phyloP scores from a whole-genome alignment of 495 filamentous ascomycete species.

The Annulohypoxylon moriforme region DNA sequence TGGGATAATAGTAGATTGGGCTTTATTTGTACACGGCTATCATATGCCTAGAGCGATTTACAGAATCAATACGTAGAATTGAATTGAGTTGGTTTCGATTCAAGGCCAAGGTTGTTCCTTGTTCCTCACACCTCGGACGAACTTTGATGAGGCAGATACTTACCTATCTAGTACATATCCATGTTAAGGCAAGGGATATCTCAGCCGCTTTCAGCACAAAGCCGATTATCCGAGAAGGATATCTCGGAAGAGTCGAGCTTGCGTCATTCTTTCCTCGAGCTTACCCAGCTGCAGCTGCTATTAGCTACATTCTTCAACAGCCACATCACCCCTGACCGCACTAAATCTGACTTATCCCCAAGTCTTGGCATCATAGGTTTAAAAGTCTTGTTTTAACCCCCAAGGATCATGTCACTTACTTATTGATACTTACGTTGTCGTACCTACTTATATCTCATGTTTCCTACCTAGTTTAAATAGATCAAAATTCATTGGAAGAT shows the following conservation, averaged over 20 bases:
- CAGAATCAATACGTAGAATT: constrained; percentile 4
- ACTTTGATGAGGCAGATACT: background rate
- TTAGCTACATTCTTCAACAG: constrained; percentile 15
- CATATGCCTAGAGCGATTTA: background rate
- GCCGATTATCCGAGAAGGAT: constrained; percentile 37
- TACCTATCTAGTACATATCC: background rate
- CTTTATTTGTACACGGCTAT: background rate
- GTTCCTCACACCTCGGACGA: background rate
- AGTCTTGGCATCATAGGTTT: constrained; percentile 45
- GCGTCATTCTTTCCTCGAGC: constrained; percentile 35
- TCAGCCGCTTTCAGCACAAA: constrained; percentile 13
- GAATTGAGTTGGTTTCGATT: constrained; percentile 6
- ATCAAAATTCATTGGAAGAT: constrained; percentile 4
- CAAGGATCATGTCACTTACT: background rate
- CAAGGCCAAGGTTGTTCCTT: constrained; percentile 9
- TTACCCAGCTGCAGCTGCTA: constrained; percentile 11
- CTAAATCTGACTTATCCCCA: constrained; percentile 23
- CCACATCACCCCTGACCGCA: constrained; percentile 11
- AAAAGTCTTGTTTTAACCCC: constrained; percentile 41
- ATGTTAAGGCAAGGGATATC: background rate
- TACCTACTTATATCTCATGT: constrained; percentile 13
- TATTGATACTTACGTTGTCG: background rate
- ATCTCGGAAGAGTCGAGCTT: constrained; percentile 27
- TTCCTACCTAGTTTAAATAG: background rate
- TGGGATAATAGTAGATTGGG: constrained; percentile 6